These are phyloP conservation scores for Umbelopsis vinacea DNA, from an alignment of 192 early-diverging fungal species.

Conservation along the genomic window DNA sequence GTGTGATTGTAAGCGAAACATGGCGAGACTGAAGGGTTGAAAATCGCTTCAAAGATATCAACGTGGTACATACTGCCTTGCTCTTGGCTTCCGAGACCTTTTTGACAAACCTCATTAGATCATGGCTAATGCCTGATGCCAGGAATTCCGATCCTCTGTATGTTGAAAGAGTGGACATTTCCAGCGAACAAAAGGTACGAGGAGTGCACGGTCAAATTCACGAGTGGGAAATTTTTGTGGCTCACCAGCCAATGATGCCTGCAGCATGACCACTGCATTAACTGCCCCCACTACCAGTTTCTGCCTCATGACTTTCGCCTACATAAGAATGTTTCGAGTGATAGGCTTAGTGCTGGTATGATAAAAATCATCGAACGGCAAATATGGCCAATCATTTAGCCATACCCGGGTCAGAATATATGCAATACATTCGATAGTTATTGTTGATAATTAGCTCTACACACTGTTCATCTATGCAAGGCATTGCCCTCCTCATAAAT, in stretches of 20 bases:
- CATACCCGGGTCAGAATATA: too few relatives aligned
- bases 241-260: not conserved
- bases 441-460: too few relatives aligned
- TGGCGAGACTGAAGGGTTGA: too few relatives aligned
- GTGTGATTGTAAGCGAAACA: not conserved
- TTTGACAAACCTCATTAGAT: slow-evolving; percentile 31
- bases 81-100: slow-evolving; percentile 28
- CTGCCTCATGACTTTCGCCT: too few relatives aligned
- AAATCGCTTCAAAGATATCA: not conserved
- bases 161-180: not conserved
- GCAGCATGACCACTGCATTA: not conserved
- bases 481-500: too few relatives aligned
- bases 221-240: not conserved
- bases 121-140: slow-evolving; percentile 31
- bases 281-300: too few relatives aligned
- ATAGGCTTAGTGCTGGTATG: too few relatives aligned
- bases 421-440: too few relatives aligned
- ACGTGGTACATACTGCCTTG: slow-evolving; percentile 31
- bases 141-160: slow-evolving; percentile 33
- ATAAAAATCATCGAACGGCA: too few relatives aligned
- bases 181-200: not conserved
- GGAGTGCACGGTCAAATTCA: slow-evolving; percentile 1
- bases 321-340: too few relatives aligned
- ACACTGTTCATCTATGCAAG: too few relatives aligned
- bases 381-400: too few relatives aligned